Evolutionary conservation across 768 basidiomycete genomes (phyloP), one percentile per base, ranked within the genome.

Genomic region (Lanmaoa rubissima): DNA sequence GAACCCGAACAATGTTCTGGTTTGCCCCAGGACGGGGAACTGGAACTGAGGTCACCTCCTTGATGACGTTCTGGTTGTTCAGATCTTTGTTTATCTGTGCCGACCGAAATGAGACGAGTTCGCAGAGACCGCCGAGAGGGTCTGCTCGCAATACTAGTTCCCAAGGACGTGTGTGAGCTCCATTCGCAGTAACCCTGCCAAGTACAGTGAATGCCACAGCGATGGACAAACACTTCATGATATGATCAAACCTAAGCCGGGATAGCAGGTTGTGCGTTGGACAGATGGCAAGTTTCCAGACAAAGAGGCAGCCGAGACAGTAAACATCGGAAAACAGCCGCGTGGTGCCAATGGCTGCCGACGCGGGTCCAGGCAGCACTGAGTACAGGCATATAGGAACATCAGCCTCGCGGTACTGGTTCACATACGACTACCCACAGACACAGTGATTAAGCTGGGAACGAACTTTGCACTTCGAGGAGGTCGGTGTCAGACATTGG

Each of bases 151-250:
- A 24, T 21, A 62, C 60, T 21, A 69, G 69, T 36, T 69, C 63
- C 85, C 86, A 67, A 91, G 96, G 24, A 90, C 92, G 24, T 86
- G 87, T 79, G 82, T 85, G 88, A 87, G 75, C 43, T 85, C 80
- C 28, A 11, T n/a, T 44, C 9, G 54, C 62, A 26, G 38, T 19
- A 8, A 48, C 54, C 19, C 55, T 38, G 43, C 45, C 36, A 16
- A 64, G 51, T 5, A 44, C 24, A 12, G 46, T 12, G 48, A 63
- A 31, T 19, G 34, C 58, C 12, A 44, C 45, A 17, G 40, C 36
- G 26, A 59, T 8, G 47, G 49, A 39, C 51, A 42, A 32, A 38
- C 43, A 55, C 41, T 35, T 66, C 66, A 69, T 69, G 58, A 21
- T 50, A 17, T 2, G 42, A 21, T 5, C 35, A 26, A 16, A 17